phyloP scores from a whole-genome alignment of 148 eudicot genomes.

The Tetragonia tetragonoides region DNA sequence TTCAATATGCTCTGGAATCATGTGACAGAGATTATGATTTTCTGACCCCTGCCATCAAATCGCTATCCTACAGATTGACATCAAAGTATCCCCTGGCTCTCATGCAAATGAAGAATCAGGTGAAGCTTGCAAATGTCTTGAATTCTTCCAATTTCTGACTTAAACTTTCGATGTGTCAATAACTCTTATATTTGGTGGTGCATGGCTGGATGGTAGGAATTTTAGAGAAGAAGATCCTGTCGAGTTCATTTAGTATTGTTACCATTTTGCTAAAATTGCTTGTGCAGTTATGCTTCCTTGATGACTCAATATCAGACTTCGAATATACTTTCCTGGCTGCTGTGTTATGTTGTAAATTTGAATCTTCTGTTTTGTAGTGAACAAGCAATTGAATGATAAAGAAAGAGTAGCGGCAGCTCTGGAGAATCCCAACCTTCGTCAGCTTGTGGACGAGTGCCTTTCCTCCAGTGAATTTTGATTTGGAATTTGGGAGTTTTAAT shows the following conservation, averaged over 20 bases:
- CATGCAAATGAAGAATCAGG: slow-evolving; percentile 93
- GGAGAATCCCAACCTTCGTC: slow-evolving; percentile 78
- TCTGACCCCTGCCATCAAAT: not conserved
- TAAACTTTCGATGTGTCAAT: too few relatives aligned
- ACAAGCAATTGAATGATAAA: slow-evolving; percentile 92
- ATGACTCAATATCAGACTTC: not conserved
- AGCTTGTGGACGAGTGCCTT: slow-evolving; percentile 85
- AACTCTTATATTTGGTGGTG: too few relatives aligned
- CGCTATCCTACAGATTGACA: slow-evolving; percentile 58
- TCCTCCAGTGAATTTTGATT: slow-evolving; percentile 55
- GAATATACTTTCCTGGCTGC: not conserved
- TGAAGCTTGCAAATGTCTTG: slow-evolving; percentile 19
- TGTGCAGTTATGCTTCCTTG: not conserved
- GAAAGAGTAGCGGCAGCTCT: slow-evolving; percentile 90
- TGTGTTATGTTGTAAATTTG: not conserved
- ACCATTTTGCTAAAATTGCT: not conserved
- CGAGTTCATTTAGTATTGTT: too few relatives aligned
- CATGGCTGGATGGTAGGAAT: too few relatives aligned
- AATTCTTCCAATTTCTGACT: too few relatives aligned
- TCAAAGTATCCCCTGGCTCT: slow-evolving; percentile 90
- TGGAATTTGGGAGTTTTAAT: not conserved
- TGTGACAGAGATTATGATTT: not conserved
- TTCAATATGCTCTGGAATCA: not conserved
- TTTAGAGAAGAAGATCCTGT: too few relatives aligned
- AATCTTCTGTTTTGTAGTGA: slow-evolving; percentile 43